A percentile compares a stretch with the other conserved stretches of the same genome.
phyloP scores from a whole-genome alignment of 352 stramenopile genomes.

The Aphanomyces stellatus region DNA sequence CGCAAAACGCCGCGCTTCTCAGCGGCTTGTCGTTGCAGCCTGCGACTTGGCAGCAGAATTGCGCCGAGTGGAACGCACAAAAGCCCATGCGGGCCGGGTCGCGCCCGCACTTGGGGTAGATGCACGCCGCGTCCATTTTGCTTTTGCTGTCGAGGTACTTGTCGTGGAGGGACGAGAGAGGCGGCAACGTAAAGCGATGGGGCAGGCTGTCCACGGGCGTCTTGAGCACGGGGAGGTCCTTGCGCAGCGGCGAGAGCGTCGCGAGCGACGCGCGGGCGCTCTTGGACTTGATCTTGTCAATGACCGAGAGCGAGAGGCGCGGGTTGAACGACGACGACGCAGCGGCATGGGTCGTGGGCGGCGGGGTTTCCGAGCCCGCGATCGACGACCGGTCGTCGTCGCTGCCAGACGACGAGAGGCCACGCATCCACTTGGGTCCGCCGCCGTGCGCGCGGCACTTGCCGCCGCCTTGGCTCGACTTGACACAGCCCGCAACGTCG shows the following conservation, averaged over 20 bases:
- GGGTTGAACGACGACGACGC: neutral
- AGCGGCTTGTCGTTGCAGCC: conserved; percentile 1
- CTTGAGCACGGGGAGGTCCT: conserved; percentile 11
- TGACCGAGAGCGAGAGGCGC: conserved; percentile 3
- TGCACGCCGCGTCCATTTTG: neutral
- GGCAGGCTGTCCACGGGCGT: neutral
- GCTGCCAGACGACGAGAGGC: neutral
- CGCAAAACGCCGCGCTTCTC: neutral
- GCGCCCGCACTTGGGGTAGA: conserved; percentile 10
- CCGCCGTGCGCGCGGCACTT: conserved; percentile 59
- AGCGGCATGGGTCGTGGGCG: neutral
- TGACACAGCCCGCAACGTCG: conserved; percentile 62
- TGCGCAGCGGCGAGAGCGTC: conserved; percentile 5
- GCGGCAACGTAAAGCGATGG: neutral
- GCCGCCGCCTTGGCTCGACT: conserved; percentile 70
- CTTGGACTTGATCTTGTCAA: conserved; percentile 16
- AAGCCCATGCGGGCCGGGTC: neutral
- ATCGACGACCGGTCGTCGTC: neutral
- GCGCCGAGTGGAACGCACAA: conserved; percentile 5
- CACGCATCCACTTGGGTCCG: conserved; percentile 9
- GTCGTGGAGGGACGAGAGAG: conserved; percentile 1
- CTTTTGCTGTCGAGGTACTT: neutral
- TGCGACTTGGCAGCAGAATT: conserved; percentile 18
- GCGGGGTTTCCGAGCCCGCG: neutral
- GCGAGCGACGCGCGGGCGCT: too few species aligned